These are phyloP conservation scores for Brassica napus DNA, from an alignment of 345 rosid genomes.

Conservation along the genomic window Da-Ae NC_063446.1:20527001-20527500, in stretches of 20 bases:
- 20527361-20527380: constrained; percentile 91
- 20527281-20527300: constrained; percentile 99
- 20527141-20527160: constrained; percentile 95
- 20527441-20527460: constrained; percentile 55
- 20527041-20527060: constrained; percentile 28
- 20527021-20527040: constrained; percentile 24
- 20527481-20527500: constrained; percentile 91
- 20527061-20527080: constrained; percentile 87
- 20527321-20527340: constrained; percentile 90
- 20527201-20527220: constrained; percentile 63
- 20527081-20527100: constrained; percentile 99
- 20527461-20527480: constrained; percentile 68
- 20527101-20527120: constrained; percentile 97
- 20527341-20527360: constrained; percentile 91
- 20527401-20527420: constrained; percentile 87
- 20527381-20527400: constrained; percentile 97
- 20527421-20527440: constrained; percentile 59
- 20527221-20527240: constrained; percentile 68
- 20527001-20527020: constrained; percentile 6
- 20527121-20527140: constrained; percentile 98
- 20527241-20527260: constrained; percentile 74
- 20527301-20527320: constrained; percentile 94
- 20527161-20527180: constrained; percentile 90
- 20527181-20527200: neutral
- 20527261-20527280: constrained; percentile 93